Base-by-base conservation (phyloP, 2,329 filamentous ascomycete species). In the Monosporascus sp. region DNA sequence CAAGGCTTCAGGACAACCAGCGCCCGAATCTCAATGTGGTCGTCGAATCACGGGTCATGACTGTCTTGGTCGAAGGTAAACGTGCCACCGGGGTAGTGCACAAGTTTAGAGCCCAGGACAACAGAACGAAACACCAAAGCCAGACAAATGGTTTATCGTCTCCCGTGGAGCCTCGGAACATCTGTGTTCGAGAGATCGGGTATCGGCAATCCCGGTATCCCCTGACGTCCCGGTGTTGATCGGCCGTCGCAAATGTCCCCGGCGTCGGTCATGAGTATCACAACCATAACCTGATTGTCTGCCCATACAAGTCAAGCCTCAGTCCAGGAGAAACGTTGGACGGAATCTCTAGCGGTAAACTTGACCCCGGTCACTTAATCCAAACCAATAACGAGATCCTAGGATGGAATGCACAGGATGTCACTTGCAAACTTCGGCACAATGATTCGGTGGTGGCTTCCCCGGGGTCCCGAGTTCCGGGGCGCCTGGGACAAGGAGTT, bases 1-100 rank as follows among this genome's bases (percentile, higher is more conserved):
- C 77, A 1, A 71, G 74, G 43, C 63, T 80, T 0, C 68, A 77
- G 53, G 68, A 70, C 49, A 16, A 27, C 7, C 62, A 73, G 22
- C 70, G 77, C 50, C 70, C 74, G 0, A 79, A 79, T 48, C 69
- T 82, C 2, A 74, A 80, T 51, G 71, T 82, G 17, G 65, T 82
- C 8, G 69, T 74, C 1, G 72, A 82, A 54, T 73, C 75, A 16
- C 77, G 78, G 57, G 78, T 82, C 3, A 65, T 73, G 27, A 8
- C 8, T 27, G 27, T 11, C 27, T 27, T 27, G 27, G 27, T 27
- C 27, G 9, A 27, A 27, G 27, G 27, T 27, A 27, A 27, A 27
- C 9, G 9, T 27, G 27, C 27, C 9, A 4, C 27, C 8, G 3
- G 8, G 8, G 27, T 27, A 27, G 27, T 27, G 26, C 11, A 11